Conservation (phyloP, 495 filamentous ascomycete species). For the Collariella sp. region DNA sequence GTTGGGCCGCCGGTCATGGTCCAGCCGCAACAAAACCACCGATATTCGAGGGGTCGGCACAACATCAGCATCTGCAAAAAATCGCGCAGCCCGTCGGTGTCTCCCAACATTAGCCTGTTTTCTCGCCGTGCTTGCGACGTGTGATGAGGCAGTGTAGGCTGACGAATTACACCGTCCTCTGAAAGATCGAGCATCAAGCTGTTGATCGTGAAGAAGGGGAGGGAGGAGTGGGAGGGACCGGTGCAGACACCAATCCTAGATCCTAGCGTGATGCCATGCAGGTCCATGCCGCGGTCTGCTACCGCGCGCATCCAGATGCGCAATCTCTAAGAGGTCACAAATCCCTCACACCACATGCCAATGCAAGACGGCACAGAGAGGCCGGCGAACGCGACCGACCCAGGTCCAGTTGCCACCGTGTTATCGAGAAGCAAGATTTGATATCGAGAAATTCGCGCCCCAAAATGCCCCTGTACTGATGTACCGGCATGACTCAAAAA, state of each 20-base stretch:
- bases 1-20: slow-evolving; percentile 1
- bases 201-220: too few relatives aligned
- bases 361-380: too few relatives aligned
- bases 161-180: background rate
- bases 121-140: background rate
- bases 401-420: background rate
- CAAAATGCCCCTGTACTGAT: background rate
- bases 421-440: background rate
- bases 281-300: too few relatives aligned
- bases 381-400: background rate
- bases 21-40: slow-evolving; percentile 2
- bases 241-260: too few relatives aligned
- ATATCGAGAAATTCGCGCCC: background rate
- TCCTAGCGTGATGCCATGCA: too few relatives aligned
- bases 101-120: slow-evolving; percentile 18
- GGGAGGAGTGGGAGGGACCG: too few relatives aligned
- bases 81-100: slow-evolving; percentile 19
- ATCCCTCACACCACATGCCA: background rate
- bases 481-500: background rate
- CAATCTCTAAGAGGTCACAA: background rate
- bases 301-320: background rate
- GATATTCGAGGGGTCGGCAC: background rate
- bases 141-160: background rate
- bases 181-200: too few relatives aligned
- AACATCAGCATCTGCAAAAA: slow-evolving; percentile 13